Percentiles rank a stretch among this genome's conserved stretches.
These are phyloP conservation scores for Ganoderma multipileum DNA, from an alignment of 1,284 basidiomycete genomes.

Conservation along the genomic window DNA sequence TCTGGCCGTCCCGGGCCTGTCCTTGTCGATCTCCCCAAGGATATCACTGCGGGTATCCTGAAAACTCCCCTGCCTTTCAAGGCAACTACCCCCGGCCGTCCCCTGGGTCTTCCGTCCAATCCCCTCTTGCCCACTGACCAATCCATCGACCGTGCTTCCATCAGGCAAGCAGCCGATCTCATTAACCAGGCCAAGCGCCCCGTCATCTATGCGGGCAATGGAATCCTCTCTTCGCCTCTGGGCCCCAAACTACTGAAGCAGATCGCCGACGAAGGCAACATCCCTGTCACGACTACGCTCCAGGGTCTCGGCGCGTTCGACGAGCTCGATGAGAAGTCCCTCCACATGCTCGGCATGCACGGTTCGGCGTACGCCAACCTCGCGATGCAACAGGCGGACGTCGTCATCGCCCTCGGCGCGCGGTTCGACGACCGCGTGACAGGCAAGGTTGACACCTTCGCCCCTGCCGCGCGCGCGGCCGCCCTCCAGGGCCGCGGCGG, in stretches of 20 bases:
- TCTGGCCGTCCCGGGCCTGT: slow-evolving; percentile 97
- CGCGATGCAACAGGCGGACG: slow-evolving; percentile 96
- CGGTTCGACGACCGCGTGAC: slow-evolving; percentile 99
- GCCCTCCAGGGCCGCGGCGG: slow-evolving; percentile 89
- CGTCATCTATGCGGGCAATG: slow-evolving; percentile 94
- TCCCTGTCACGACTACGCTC: slow-evolving; percentile 96
- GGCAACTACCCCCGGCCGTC: slow-evolving; percentile 85
- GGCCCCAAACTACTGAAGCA: slow-evolving; percentile 87
- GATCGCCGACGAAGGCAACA: slow-evolving; percentile 87
- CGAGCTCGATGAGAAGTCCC: slow-evolving; percentile 85
- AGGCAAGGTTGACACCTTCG: slow-evolving; percentile 90
- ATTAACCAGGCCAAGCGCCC: slow-evolving; percentile 94
- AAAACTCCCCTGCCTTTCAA: slow-evolving; percentile 66
- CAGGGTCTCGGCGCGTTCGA: slow-evolving; percentile 97
- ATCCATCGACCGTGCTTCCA: slow-evolving; percentile 66
- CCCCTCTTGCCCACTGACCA: slow-evolving; percentile 66
- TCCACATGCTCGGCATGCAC: slow-evolving; percentile 99
- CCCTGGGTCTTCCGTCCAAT: slow-evolving; percentile 81
- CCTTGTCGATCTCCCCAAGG: slow-evolving; percentile 97
- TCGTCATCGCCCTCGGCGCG: slow-evolving; percentile 96
- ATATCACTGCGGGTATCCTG: slow-evolving; percentile 93
- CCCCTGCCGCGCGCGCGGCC: slow-evolving; percentile 89
- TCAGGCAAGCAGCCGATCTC: slow-evolving; percentile 86
- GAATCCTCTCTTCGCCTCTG: slow-evolving; percentile 83
- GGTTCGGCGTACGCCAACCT: slow-evolving; percentile 97